These are phyloP conservation scores for Vitis hybrid DNA, from an alignment of 177 flowering plant genomes.

Conservation along the genomic window DNA sequence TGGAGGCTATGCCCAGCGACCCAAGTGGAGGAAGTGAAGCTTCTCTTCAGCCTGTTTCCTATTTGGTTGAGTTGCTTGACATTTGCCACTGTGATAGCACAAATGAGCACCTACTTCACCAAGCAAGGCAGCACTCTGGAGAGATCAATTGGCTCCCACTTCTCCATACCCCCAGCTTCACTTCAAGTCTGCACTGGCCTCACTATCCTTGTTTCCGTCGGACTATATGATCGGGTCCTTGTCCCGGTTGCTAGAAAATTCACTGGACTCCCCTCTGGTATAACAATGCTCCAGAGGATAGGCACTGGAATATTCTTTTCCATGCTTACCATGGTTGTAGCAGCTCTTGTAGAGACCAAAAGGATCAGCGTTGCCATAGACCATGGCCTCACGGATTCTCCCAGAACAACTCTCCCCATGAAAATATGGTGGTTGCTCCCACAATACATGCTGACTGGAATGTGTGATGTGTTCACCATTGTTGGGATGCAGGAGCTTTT, in stretches of 20 bases:
- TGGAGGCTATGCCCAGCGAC: slow-evolving; percentile 19
- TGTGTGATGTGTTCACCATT: slow-evolving; percentile 37
- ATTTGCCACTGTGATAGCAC: slow-evolving; percentile 41
- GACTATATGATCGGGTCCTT: slow-evolving; percentile 41
- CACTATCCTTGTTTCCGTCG: slow-evolving; percentile 25
- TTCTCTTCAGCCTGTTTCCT: slow-evolving; percentile 31
- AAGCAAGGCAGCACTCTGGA: slow-evolving; percentile 55
- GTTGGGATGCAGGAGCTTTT: slow-evolving; percentile 52
- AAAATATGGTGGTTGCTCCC: slow-evolving; percentile 45
- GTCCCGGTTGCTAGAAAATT: slow-evolving; percentile 32
- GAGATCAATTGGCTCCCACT: slow-evolving; percentile 29
- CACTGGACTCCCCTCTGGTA: slow-evolving; percentile 32
- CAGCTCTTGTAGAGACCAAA: slow-evolving; percentile 39
- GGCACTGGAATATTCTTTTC: slow-evolving; percentile 46
- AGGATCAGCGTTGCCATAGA: slow-evolving; percentile 30
- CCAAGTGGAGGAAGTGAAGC: slow-evolving; percentile 51
- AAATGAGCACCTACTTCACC: slow-evolving; percentile 43
- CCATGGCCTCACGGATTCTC: slow-evolving; percentile 28
- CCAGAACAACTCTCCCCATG: slow-evolving; percentile 36
- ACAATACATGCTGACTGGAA: slow-evolving; percentile 32
- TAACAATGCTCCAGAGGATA: slow-evolving; percentile 47
- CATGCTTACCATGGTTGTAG: slow-evolving; percentile 28
- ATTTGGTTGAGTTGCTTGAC: slow-evolving; percentile 44
- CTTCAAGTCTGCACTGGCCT: slow-evolving; percentile 37
- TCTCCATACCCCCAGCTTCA: slow-evolving; percentile 39